phyloP scores from a whole-genome alignment of 371 early-diverging fungal genomes.

The Amoeboaphelidium protococcarum region DNA sequence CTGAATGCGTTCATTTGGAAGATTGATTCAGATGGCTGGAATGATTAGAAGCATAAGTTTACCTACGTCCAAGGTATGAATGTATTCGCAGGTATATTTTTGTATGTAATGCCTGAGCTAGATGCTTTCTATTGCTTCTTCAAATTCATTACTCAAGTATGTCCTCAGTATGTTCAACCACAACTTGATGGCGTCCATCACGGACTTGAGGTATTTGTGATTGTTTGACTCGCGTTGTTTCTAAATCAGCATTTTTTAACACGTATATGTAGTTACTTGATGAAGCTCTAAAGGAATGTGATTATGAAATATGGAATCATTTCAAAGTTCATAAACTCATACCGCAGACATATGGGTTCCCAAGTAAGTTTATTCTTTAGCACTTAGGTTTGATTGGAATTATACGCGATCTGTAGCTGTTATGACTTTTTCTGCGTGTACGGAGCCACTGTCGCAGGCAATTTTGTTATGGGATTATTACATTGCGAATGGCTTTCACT shows the following conservation, averaged over 20 bases:
- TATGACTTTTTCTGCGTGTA: conserved; percentile 67
- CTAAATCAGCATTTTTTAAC: not conserved
- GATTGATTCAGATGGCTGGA: too few species aligned
- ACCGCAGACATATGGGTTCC: conserved; percentile 59
- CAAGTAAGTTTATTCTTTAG: conserved; percentile 28
- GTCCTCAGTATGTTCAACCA: conserved; percentile 76
- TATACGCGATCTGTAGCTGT: conserved; percentile 25
- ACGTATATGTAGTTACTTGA: conserved; percentile 12
- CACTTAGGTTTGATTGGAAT: not conserved
- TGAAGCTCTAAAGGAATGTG: conserved; percentile 49
- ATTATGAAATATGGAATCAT: conserved; percentile 33
- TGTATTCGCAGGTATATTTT: conserved; percentile 67
- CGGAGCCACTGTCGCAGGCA: conserved; percentile 53
- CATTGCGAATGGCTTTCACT: conserved; percentile 64
- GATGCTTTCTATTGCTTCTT: conserved; percentile 67
- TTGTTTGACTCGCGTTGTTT: not conserved
- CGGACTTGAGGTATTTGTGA: conserved; percentile 36
- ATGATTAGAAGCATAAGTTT: conserved; percentile 10
- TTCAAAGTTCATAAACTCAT: conserved; percentile 38
- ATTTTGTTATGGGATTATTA: conserved; percentile 73
- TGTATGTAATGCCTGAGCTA: conserved; percentile 68
- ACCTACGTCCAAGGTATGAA: conserved; percentile 91
- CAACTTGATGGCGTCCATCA: conserved; percentile 70
- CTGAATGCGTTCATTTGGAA: conserved; percentile 67
- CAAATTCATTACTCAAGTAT: conserved; percentile 47